These are phyloP conservation scores for Dactylonectria estremocensis DNA, from an alignment of 2,329 filamentous ascomycete genomes.

Conservation along the genomic window DNA sequence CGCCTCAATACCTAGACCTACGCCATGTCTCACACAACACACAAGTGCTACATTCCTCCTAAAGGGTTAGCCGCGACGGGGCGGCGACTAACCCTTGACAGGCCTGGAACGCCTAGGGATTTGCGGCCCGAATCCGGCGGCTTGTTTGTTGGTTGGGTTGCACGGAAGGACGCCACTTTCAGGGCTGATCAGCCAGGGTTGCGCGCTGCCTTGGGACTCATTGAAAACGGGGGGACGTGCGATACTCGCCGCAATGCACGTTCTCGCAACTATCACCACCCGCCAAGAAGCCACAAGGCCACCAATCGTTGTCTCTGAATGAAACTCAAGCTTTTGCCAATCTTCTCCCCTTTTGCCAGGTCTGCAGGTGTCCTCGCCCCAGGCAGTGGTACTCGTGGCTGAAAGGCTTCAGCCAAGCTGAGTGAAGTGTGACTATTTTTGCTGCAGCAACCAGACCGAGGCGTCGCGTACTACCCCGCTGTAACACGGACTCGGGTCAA, in stretches of 20 bases:
- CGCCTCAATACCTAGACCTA: conserved; percentile 37
- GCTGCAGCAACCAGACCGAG: conserved; percentile 27
- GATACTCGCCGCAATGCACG: conserved; percentile 13
- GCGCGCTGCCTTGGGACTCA: background rate
- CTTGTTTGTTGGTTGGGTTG: conserved; percentile 38
- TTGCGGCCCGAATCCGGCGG: conserved; percentile 13
- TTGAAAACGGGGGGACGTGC: conserved; percentile 4
- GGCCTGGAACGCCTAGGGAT: background rate
- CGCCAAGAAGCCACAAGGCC: background rate
- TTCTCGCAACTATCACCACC: conserved; percentile 6
- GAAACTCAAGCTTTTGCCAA: conserved; percentile 10
- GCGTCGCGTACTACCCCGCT: conserved; percentile 22
- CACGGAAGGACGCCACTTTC: conserved; percentile 27
- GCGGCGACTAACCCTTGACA: conserved; percentile 14
- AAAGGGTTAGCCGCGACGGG: conserved; percentile 17
- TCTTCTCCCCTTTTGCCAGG: background rate
- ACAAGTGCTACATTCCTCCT: conserved; percentile 8
- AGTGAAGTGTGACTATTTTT: conserved; percentile 4
- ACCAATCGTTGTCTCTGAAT: conserved; percentile 19
- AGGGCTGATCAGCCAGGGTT: conserved; percentile 38
- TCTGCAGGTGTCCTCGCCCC: background rate
- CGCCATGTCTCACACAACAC: conserved; percentile 42
- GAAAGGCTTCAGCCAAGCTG: background rate
- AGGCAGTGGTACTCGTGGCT: background rate
- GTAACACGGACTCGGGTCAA: conserved; percentile 19